phyloP scores from a whole-genome alignment of 1,284 basidiomycete species.

The Cryptococcus jaspeensis region DNA sequence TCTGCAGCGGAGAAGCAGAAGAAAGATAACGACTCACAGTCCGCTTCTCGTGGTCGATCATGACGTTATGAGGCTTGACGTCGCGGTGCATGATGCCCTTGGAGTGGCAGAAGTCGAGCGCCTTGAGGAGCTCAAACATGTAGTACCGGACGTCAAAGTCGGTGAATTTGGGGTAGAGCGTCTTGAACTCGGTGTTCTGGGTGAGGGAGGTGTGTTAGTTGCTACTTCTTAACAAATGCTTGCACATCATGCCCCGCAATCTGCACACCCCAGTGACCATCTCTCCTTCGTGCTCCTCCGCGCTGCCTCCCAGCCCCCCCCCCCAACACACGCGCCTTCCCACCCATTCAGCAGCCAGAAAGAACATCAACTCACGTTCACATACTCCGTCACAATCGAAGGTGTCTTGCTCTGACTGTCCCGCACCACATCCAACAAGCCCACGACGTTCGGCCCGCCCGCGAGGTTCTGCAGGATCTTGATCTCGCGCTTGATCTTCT shows the following conservation, averaged over 20 bases:
- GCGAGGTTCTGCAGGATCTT: constrained; percentile 97
- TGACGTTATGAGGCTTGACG: constrained; percentile 98
- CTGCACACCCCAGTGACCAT: neutral
- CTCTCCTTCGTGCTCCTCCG: neutral
- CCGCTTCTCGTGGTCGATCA: constrained; percentile 97
- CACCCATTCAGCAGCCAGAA: neutral
- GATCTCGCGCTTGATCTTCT: constrained; percentile 99
- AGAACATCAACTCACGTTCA: constrained; percentile 59
- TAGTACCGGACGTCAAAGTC: constrained; percentile 96
- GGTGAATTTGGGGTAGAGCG: constrained; percentile 89
- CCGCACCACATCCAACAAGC: constrained; percentile 89
- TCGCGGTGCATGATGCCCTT: constrained; percentile 99
- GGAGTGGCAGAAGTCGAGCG: constrained; percentile 96
- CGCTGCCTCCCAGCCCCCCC: neutral
- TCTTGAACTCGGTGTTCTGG: constrained; percentile 96
- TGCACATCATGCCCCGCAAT: too few species aligned
- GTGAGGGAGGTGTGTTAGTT: constrained; percentile 1
- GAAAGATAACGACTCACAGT: constrained; percentile 62
- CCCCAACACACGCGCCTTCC: neutral
- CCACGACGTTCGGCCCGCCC: constrained; percentile 85
- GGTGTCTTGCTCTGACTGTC: constrained; percentile 90
- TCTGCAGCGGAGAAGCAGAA: constrained; percentile 8
- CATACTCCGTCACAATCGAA: constrained; percentile 96
- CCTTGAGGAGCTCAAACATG: constrained; percentile 95
- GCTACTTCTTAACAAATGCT: neutral